Evolutionary conservation across 208 protist species (phyloP).

Genomic region (Leptomonas pyrrhocoris): DNA sequence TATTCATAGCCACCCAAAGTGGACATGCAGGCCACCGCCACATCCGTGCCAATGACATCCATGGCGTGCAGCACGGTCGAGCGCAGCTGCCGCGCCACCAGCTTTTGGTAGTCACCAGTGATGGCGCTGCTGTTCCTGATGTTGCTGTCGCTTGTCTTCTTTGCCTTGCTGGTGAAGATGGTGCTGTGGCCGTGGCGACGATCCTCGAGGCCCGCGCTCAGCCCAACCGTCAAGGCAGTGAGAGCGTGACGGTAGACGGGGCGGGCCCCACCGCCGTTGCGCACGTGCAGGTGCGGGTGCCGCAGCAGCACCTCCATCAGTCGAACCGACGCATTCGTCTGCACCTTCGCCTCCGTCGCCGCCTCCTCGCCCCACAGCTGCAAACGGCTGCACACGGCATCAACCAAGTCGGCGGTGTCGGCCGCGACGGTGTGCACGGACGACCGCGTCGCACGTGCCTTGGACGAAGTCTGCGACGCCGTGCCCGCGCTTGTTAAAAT

Average conservation of each 20-base stretch:
- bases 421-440: conserved; percentile 12
- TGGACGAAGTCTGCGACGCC: neutral
- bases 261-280: conserved; percentile 31
- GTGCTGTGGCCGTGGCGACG: conserved; percentile 27
- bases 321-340: conserved; percentile 44
- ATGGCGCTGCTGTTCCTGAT: conserved; percentile 15
- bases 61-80: conserved; percentile 48
- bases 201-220: conserved; percentile 45
- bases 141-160: conserved; percentile 16
- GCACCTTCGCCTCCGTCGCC: conserved; percentile 3
- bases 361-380: conserved; percentile 14
- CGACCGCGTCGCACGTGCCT: neutral
- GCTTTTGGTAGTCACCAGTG: conserved; percentile 32
- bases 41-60: conserved; percentile 59
- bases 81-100: conserved; percentile 39
- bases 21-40: conserved; percentile 55
- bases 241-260: conserved; percentile 75
- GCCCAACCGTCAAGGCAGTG: conserved; percentile 45
- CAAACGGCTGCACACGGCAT: conserved; percentile 60
- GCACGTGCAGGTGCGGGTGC: conserved; percentile 67
- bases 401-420: conserved; percentile 52
- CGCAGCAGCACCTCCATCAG: conserved; percentile 60
- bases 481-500: conserved; percentile 9
- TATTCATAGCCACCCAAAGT: conserved; percentile 80
- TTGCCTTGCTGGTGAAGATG: conserved; percentile 48